Conservation (phyloP, 345 rosid genomes). For the Kandelia obovata region DNA sequence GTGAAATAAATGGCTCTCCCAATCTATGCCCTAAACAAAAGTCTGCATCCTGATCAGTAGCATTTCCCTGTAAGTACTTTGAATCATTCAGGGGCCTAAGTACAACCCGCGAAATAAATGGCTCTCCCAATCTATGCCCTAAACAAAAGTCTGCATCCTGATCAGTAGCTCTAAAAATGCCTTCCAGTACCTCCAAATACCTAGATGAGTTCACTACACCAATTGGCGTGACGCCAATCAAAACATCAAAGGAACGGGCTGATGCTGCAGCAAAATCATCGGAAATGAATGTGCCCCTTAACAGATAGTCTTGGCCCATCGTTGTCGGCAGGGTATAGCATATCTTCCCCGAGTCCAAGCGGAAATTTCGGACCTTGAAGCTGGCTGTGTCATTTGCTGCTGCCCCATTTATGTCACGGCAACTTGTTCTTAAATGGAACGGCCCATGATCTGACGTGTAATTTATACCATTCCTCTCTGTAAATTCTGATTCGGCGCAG, state of each 20-base stretch:
- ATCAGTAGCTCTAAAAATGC: conserved; percentile 37
- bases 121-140: conserved; percentile 33
- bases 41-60: conserved; percentile 22
- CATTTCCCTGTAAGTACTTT: conserved; percentile 31
- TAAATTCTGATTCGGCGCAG: conserved; percentile 35
- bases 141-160: conserved; percentile 45
- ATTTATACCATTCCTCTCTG: conserved; percentile 16
- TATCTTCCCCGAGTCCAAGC: conserved; percentile 38
- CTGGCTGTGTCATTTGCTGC: conserved; percentile 14
- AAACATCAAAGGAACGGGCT: conserved; percentile 24
- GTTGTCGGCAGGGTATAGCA: conserved; percentile 45
- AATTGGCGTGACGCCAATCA: conserved; percentile 40
- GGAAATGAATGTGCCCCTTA: conserved; percentile 40
- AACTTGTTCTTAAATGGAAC: conserved; percentile 33
- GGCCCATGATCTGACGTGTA: conserved; percentile 43
- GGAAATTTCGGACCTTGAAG: conserved; percentile 35
- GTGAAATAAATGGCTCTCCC: conserved; percentile 49
- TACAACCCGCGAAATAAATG: conserved; percentile 50
- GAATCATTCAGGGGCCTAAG: conserved; percentile 41
- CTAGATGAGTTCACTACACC: conserved; percentile 28
- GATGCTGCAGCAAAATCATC: conserved; percentile 16
- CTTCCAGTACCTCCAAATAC: conserved; percentile 44
- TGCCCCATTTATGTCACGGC: conserved; percentile 24
- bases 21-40: conserved; percentile 40
- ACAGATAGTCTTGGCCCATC: conserved; percentile 37